Evolutionary conservation across 2,329 filamentous ascomycete species (phyloP).

Genomic region (Colletotrichum siamense): DNA sequence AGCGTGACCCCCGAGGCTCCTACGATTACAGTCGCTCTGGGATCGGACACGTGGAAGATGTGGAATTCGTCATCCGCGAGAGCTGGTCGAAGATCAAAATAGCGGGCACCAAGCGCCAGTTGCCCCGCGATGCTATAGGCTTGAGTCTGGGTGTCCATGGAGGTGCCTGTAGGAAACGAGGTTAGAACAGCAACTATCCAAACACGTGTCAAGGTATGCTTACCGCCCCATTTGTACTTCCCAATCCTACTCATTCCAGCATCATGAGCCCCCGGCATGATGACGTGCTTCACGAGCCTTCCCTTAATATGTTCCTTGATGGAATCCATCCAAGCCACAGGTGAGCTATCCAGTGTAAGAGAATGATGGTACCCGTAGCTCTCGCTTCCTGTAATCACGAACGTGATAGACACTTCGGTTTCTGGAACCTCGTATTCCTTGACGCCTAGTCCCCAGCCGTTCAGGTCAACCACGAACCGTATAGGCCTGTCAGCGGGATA

Average conservation of each 20-base stretch:
- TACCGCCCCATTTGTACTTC: neutral
- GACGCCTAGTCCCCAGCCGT: constrained; percentile 36
- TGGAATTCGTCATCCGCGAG: constrained; percentile 23
- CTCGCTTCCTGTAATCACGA: constrained; percentile 40
- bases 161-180: constrained; percentile 37
- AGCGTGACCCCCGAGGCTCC: neutral
- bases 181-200: neutral
- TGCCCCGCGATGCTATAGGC: constrained; percentile 49
- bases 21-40: accelerated
- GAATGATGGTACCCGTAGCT: constrained; percentile 36
- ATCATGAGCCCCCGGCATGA: constrained; percentile 55
- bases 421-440: constrained; percentile 37
- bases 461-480: constrained; percentile 33
- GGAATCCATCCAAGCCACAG: constrained; percentile 36
- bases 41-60: neutral
- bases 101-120: constrained; percentile 48
- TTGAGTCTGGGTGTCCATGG: constrained; percentile 50
- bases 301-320: constrained; percentile 37
- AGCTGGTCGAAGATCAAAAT: constrained; percentile 52
- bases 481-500: constrained; percentile 29
- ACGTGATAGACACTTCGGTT: constrained; percentile 32
- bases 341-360: constrained; percentile 26
- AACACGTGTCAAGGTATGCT: neutral
- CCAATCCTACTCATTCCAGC: constrained; percentile 50
- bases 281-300: constrained; percentile 47